Evolutionary conservation across 2,329 filamentous ascomycete species (phyloP).

Genomic region (Ophiosphaerella herpotricha): DNA sequence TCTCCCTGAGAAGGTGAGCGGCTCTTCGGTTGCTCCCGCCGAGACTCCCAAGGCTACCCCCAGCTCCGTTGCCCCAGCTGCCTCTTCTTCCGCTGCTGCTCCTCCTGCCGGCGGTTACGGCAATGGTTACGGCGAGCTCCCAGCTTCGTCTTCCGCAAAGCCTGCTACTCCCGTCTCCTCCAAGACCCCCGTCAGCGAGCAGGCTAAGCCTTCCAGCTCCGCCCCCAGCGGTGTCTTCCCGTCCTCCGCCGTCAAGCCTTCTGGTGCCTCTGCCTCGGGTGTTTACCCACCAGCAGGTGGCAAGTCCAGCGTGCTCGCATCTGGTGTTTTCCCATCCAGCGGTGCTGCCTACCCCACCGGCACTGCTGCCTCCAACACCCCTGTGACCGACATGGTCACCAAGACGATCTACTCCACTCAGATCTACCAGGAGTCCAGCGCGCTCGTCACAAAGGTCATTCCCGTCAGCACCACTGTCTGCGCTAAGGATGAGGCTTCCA

Average conservation of each 20-base stretch:
- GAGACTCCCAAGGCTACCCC: not conserved
- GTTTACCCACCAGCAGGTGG: slow-evolving; percentile 2
- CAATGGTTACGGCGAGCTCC: slow-evolving; percentile 7
- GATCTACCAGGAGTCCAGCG: slow-evolving; percentile 46
- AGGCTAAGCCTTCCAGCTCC: not conserved
- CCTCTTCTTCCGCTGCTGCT: slow-evolving; percentile 12
- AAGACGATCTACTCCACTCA: slow-evolving; percentile 52
- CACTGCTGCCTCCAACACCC: slow-evolving; percentile 43
- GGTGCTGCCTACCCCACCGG: slow-evolving; percentile 24
- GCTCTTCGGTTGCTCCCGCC: not conserved
- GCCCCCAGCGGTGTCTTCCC: slow-evolving; percentile 4
- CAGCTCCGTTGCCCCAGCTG: not conserved
- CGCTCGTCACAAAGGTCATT: slow-evolving; percentile 47
- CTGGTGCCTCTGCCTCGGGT: slow-evolving; percentile 8
- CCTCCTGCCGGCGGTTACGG: slow-evolving; percentile 14
- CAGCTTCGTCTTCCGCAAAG: slow-evolving; percentile 3
- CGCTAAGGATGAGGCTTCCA: slow-evolving; percentile 30
- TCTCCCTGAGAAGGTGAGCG: not conserved
- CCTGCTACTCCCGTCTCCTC: slow-evolving; percentile 1
- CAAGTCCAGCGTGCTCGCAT: not conserved
- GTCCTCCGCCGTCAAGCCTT: slow-evolving; percentile 10
- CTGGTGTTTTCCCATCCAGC: slow-evolving; percentile 8
- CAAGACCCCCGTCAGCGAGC: not conserved
- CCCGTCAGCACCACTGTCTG: slow-evolving; percentile 52
- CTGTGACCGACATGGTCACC: slow-evolving; percentile 44